Evolutionary conservation across 768 basidiomycete species (phyloP), one percentile per base, ranked within the genome.

Genomic region (Melanogaster broomeanus): DNA sequence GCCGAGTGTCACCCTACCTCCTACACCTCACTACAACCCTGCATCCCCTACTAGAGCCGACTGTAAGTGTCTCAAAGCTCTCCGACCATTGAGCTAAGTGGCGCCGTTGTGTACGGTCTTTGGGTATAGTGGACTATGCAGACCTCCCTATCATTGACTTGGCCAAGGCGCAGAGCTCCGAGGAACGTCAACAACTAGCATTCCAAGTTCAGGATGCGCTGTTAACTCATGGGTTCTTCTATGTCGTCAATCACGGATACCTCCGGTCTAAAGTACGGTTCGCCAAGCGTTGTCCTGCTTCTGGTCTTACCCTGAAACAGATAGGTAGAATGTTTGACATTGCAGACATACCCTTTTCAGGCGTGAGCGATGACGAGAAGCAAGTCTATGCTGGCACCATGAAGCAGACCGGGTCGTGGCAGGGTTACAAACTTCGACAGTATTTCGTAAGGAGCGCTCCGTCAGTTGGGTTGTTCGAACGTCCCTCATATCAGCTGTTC

Each of bases 141-240:
- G 77, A 82, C 35, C 72, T 85, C 13, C 70, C 79, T 1, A 69
- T 78, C 45, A 74, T 84, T 45, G 82, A 84, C 55, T 57, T 85
- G 15, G 69, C 80, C 10, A 67, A 70, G 43, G 71, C 69, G 1
- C 45, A 53, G 1, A 78, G 71, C 11, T 55, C 61, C 0, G 73
- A 77, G 50, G 75, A 69, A 5, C 73, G 75, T 10, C 54, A 59
- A 0, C 58, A 58, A 24, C 62, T 84, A 1, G 74, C 74, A 0
- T 45, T 58, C 6, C 70, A 78, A 55, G 70, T 79, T 5, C 68
- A 65, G 19, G 71, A 78, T 42, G 81, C 82, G 2, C 73, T 83
- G 69, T 64, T 67, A 45, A 70, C 63, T 6, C 65, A 69, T 41
- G 74, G 77, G 6, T 78, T 78, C 57, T 72, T 76, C 60, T 72